phyloP scores from a whole-genome alignment of 805 yeast species.

The Ogataea methanolica region DNA sequence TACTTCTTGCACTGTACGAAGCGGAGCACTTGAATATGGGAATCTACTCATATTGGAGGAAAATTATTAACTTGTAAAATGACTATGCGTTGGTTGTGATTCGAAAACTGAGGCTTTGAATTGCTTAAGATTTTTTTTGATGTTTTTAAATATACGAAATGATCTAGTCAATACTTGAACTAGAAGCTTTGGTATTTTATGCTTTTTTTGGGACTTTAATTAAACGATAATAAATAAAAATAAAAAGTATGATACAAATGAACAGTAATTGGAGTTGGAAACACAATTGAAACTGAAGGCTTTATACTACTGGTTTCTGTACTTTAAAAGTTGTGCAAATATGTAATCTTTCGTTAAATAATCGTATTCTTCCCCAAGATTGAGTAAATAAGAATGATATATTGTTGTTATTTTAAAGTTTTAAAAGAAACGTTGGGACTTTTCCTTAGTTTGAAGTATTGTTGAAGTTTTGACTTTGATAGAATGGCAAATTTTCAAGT shows the following conservation, averaged over 20 bases:
- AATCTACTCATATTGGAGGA: slow-evolving; percentile 38
- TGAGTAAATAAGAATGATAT: neutral
- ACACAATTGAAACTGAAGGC: slow-evolving; percentile 1
- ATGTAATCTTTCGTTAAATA: neutral
- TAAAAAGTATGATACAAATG: slow-evolving; percentile 1
- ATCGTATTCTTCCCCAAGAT: slow-evolving; percentile 1
- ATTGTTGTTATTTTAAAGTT: neutral
- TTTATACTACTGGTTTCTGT: neutral
- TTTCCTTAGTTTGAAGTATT: neutral
- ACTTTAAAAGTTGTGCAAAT: neutral
- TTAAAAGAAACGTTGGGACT: neutral
- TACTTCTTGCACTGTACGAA: slow-evolving; percentile 95
- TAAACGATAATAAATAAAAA: neutral
- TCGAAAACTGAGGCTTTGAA: neutral
- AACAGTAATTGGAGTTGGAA: neutral
- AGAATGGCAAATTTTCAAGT: neutral
- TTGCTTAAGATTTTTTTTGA: neutral
- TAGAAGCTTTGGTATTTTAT: neutral
- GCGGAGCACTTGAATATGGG: slow-evolving; percentile 97
- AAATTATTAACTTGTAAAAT: neutral
- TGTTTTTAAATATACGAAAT: too few species aligned
- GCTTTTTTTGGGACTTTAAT: neutral
- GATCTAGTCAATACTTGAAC: too few species aligned
- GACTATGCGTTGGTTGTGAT: neutral
- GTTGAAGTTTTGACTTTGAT: neutral